Conservation (phyloP, 2,329 filamentous ascomycete species). For the Pseudogymnoascus sp. region DNA sequence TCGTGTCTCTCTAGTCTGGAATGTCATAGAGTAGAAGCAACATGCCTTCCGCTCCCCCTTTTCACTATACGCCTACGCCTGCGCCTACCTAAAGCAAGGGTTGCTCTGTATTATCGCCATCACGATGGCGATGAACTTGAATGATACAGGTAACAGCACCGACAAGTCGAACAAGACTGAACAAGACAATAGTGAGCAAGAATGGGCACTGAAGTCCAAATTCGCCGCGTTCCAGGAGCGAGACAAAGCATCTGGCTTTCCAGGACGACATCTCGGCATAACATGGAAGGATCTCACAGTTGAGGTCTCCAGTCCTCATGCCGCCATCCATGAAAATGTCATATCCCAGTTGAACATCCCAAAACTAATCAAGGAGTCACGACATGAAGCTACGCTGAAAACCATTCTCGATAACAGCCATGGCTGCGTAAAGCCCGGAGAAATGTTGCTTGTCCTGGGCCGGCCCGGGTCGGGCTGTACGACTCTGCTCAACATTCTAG, state of each 20-base stretch:
- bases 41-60: not conserved
- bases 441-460: constrained; percentile 65
- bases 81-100: not conserved
- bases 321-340: constrained; percentile 59
- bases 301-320: constrained; percentile 52
- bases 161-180: not conserved
- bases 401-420: constrained; percentile 59
- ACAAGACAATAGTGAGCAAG: not conserved
- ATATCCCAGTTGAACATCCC: constrained; percentile 51
- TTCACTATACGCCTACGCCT: not conserved
- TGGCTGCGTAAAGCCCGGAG: constrained; percentile 64
- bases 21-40: not conserved
- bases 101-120: not conserved
- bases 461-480: constrained; percentile 65
- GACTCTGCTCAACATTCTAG: constrained; percentile 61
- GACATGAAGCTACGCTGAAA: constrained; percentile 49
- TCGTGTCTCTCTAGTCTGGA: not conserved
- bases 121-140: not conserved
- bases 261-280: constrained; percentile 47
- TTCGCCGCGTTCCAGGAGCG: not conserved
- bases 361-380: constrained; percentile 45
- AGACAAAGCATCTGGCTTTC: not conserved
- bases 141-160: not conserved
- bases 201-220: not conserved
- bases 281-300: constrained; percentile 60